phyloP scores from a whole-genome alignment of 495 filamentous ascomycete species.

The Parathielavia appendiculata region DNA sequence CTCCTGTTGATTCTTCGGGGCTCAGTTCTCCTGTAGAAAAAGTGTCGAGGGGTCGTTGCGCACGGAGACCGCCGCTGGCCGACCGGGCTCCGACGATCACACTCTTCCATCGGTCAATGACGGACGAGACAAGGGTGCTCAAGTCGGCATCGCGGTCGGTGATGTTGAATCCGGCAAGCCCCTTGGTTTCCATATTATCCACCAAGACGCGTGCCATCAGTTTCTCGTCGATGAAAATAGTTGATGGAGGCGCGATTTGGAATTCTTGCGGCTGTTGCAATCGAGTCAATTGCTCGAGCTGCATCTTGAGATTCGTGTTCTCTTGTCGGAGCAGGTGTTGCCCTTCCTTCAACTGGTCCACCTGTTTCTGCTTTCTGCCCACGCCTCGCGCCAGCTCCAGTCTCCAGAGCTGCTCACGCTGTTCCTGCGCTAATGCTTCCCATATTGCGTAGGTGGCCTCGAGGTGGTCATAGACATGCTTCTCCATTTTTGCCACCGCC shows the following conservation, averaged over 20 bases:
- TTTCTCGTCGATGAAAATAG: slow-evolving; percentile 51
- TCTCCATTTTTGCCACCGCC: slow-evolving; percentile 47
- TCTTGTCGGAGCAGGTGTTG: slow-evolving; percentile 64
- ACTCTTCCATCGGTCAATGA: slow-evolving; percentile 50
- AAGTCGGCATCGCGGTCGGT: slow-evolving; percentile 44
- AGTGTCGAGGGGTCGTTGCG: slow-evolving; percentile 33
- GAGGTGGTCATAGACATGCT: slow-evolving; percentile 62
- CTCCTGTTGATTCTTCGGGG: background rate
- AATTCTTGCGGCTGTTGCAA: slow-evolving; percentile 70
- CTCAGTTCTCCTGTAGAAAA: slow-evolving; percentile 6
- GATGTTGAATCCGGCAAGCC: slow-evolving; percentile 36
- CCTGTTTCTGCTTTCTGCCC: slow-evolving; percentile 60
- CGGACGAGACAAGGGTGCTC: slow-evolving; percentile 40
- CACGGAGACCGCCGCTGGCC: slow-evolving; percentile 28
- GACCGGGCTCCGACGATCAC: slow-evolving; percentile 42
- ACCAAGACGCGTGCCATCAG: slow-evolving; percentile 36
- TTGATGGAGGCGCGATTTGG: slow-evolving; percentile 58
- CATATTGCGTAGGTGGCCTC: slow-evolving; percentile 66
- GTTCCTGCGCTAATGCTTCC: slow-evolving; percentile 51
- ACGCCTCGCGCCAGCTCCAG: slow-evolving; percentile 72
- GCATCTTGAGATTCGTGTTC: slow-evolving; percentile 62
- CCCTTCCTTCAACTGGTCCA: slow-evolving; percentile 55
- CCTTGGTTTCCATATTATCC: slow-evolving; percentile 19
- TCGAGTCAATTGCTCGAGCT: slow-evolving; percentile 62
- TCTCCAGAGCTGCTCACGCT: slow-evolving; percentile 63